These are phyloP conservation scores for Rheum nobile DNA, from an alignment of 148 eudicot species.

Conservation along the genomic window DNA sequence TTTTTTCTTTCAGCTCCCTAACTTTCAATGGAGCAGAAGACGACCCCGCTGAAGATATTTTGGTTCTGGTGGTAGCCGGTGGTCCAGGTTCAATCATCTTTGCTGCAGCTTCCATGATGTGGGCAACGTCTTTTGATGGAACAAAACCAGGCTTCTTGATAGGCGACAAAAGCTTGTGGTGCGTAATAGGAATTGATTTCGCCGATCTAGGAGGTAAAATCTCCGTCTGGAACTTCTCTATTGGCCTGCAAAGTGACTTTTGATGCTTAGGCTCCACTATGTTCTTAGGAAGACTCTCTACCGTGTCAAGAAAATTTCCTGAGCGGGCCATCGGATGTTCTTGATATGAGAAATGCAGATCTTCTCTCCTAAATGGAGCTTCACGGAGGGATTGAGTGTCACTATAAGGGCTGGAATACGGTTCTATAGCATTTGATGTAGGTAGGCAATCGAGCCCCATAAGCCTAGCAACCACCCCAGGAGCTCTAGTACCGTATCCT, in stretches of 20 bases:
- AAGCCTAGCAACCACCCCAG: conserved; percentile 85
- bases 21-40: conserved; percentile 64
- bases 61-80: conserved; percentile 32
- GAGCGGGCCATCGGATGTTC: conserved; percentile 31
- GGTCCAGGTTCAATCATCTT: conserved; percentile 64
- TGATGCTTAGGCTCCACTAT: conserved; percentile 29
- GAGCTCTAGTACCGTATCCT: conserved; percentile 44
- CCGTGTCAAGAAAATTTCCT: conserved; percentile 23
- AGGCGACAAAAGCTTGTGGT: conserved; percentile 87
- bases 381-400: conserved; percentile 53
- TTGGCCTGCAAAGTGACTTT: conserved; percentile 38
- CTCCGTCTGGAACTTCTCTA: conserved; percentile 84
- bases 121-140: conserved; percentile 62
- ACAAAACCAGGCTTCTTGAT: conserved; percentile 60
- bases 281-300: conserved; percentile 26
- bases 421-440: conserved; percentile 36
- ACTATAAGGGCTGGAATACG: conserved; percentile 50
- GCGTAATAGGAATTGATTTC: conserved; percentile 78
- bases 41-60: conserved; percentile 39
- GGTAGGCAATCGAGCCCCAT: conserved; percentile 94
- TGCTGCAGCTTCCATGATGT: conserved; percentile 90
- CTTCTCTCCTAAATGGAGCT: conserved; percentile 28
- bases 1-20: conserved; percentile 54
- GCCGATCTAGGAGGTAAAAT: conserved; percentile 77
- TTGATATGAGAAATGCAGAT: conserved; percentile 30